Conservation (phyloP, 495 filamentous ascomycete species). For the Usnea hakonensis region DNA sequence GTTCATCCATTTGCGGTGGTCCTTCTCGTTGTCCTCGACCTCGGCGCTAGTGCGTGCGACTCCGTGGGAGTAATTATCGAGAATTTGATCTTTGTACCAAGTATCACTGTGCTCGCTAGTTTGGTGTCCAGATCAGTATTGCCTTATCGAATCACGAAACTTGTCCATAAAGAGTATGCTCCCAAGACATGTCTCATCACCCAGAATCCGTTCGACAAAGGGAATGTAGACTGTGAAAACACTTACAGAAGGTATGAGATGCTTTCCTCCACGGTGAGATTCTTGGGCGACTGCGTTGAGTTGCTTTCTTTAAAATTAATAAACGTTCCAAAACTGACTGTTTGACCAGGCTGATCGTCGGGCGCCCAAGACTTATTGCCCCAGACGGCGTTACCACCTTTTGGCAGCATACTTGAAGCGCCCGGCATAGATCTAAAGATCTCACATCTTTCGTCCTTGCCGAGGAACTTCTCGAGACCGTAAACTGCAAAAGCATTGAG, state of each 20-base stretch:
- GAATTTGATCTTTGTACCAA: constrained; percentile 74
- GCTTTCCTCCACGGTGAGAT: constrained; percentile 73
- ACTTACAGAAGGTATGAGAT: constrained; percentile 59
- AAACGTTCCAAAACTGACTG: constrained; percentile 67
- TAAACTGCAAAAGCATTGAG: constrained; percentile 97
- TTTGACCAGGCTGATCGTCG: constrained; percentile 70
- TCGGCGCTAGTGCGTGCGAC: constrained; percentile 73
- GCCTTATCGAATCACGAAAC: neutral
- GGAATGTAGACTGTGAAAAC: neutral
- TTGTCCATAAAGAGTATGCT: neutral
- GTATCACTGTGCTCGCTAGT: constrained; percentile 54
- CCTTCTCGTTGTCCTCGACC: constrained; percentile 78
- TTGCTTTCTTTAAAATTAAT: constrained; percentile 75
- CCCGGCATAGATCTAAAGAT: constrained; percentile 97
- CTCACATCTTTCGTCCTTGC: constrained; percentile 79
- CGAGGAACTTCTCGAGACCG: constrained; percentile 91
- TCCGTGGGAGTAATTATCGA: constrained; percentile 74
- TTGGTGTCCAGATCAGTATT: neutral
- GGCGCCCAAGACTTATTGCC: constrained; percentile 85
- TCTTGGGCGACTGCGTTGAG: constrained; percentile 53
- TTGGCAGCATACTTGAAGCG: constrained; percentile 93
- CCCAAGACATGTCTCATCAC: neutral
- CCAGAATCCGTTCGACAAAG: neutral
- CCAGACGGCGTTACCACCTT: constrained; percentile 90
- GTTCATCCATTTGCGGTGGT: constrained; percentile 86